Base-by-base conservation (phyloP, 192 early-diverging fungal species). In the Coemansia sp. region DNA sequence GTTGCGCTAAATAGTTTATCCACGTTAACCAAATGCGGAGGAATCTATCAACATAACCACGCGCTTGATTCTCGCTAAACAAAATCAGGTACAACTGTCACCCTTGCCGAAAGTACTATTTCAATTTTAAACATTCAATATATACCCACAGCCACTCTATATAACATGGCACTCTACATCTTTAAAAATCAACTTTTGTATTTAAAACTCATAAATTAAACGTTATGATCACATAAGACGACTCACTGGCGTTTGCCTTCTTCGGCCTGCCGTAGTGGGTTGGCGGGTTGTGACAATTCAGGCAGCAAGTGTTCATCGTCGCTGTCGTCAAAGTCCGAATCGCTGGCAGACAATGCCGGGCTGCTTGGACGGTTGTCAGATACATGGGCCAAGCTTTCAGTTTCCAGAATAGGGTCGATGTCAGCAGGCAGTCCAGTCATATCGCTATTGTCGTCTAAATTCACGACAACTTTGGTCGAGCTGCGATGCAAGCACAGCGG, bases 401-500 rank as follows among this genome's bases (percentile, higher is more conserved):
- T 45, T 45, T 45, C 41, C 41, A 45, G 11, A 45, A 45, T 45
- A 45, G 41, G 41, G 14, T n/a, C 41, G 14, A 45, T 45, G 16
- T 45, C 41, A 3, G 41, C 41, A n/a, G 41, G 41, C 41, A 45
- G 41, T 0, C 47, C 24, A 1, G 23, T 4, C 23, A 29, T 16
- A 29, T 13, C 26, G 26, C 14, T 29, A 19, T 14, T 53, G 14
- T 20, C 51, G 12, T 53, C 53, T 10, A 23, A 16, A 10, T 13
- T 20, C 1, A 22, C 10, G 32, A 22, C 39, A 4, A 29, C 13
- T 0, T 27, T n/a, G 38, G 61, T 61, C 18, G 32, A 26, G 22
- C 62, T 57, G 5, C 57, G 53, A 22, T 78, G 75, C 22, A 78
- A 19, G 0, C 70, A 66, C 0, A 54, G 67, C 0, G 70, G 75